phyloP scores from a whole-genome alignment of 169 alveolate species.

The Plasmodium inui region DNA sequence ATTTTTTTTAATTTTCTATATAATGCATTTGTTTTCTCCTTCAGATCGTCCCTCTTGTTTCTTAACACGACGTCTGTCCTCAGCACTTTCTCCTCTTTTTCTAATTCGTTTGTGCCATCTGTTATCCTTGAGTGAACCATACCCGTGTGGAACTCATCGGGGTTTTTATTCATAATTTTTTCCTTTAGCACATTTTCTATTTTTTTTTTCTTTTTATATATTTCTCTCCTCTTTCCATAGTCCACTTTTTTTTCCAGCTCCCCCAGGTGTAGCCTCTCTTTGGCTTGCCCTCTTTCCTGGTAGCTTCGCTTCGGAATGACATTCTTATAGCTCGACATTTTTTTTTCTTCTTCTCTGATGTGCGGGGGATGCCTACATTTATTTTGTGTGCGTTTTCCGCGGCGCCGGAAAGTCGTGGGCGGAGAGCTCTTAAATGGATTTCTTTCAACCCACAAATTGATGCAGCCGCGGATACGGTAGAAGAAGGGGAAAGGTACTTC shows the following conservation, averaged over 20 bases:
- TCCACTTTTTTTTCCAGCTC: conserved; percentile 72
- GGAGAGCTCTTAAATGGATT: neutral
- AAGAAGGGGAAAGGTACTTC: neutral
- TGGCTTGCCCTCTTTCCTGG: conserved; percentile 68
- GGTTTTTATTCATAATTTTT: conserved; percentile 54
- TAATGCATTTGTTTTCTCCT: conserved; percentile 1
- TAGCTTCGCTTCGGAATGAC: conserved; percentile 55
- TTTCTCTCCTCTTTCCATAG: conserved; percentile 62
- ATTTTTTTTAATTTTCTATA: conserved; percentile 36
- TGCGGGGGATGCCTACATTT: neutral
- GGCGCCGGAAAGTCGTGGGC: neutral
- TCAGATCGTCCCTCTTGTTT: conserved; percentile 24
- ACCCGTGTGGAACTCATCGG: conserved; percentile 72
- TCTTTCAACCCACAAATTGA: neutral
- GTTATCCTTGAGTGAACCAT: conserved; percentile 58
- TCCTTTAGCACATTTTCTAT: conserved; percentile 62
- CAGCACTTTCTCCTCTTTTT: conserved; percentile 22
- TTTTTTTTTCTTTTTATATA: conserved; percentile 59
- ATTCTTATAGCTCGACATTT: conserved; percentile 57
- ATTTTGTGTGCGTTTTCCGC: neutral
- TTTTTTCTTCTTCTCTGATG: neutral
- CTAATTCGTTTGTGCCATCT: conserved; percentile 8
- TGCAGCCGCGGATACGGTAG: neutral
- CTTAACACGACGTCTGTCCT: conserved; percentile 5
- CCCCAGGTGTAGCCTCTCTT: conserved; percentile 52